phyloP scores from a whole-genome alignment of 768 basidiomycete genomes.

The Coprinopsis cinerea region DNA sequence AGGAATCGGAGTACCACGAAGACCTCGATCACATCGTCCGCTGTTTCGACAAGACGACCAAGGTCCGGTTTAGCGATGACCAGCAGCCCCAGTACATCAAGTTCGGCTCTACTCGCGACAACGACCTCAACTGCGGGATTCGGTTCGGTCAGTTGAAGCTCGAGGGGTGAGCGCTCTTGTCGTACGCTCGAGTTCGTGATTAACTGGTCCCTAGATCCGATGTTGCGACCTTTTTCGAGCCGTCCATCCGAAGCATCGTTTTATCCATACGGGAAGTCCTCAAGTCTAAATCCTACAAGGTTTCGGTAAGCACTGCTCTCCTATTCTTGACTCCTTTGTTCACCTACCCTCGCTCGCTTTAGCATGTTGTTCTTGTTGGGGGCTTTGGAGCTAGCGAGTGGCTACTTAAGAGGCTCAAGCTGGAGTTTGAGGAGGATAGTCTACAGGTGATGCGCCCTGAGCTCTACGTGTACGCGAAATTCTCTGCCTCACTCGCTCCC shows the following conservation, averaged over 20 bases:
- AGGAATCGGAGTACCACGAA: slow-evolving; percentile 8
- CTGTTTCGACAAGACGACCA: slow-evolving; percentile 44
- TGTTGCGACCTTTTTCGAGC: slow-evolving; percentile 17
- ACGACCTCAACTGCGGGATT: slow-evolving; percentile 34
- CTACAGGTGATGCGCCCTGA: slow-evolving; percentile 12
- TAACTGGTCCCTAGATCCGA: slow-evolving; percentile 4
- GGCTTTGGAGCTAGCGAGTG: slow-evolving; percentile 21
- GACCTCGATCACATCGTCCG: slow-evolving; percentile 16
- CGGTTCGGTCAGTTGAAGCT: slow-evolving; percentile 43
- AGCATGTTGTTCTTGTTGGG: slow-evolving; percentile 20
- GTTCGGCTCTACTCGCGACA: slow-evolving; percentile 40
- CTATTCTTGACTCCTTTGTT: not conserved
- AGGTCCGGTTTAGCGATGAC: slow-evolving; percentile 35
- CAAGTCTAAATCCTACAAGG: slow-evolving; percentile 4
- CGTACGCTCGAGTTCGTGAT: not conserved
- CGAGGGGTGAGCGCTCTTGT: slow-evolving; percentile 19
- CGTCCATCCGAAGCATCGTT: slow-evolving; percentile 18
- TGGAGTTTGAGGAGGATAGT: not conserved
- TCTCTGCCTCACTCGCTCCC: not conserved
- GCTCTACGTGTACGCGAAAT: slow-evolving; percentile 10
- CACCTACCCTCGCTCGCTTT: slow-evolving; percentile 9
- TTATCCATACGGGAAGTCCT: slow-evolving; percentile 14
- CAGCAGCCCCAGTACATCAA: slow-evolving; percentile 38
- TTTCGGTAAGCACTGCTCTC: slow-evolving; percentile 13
- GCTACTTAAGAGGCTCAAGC: slow-evolving; percentile 14